A percentile compares a stretch with the other conserved stretches of the same genome.
Conservation (phyloP, 306 rosid species). For the Alnus glutinosa region DNA sequence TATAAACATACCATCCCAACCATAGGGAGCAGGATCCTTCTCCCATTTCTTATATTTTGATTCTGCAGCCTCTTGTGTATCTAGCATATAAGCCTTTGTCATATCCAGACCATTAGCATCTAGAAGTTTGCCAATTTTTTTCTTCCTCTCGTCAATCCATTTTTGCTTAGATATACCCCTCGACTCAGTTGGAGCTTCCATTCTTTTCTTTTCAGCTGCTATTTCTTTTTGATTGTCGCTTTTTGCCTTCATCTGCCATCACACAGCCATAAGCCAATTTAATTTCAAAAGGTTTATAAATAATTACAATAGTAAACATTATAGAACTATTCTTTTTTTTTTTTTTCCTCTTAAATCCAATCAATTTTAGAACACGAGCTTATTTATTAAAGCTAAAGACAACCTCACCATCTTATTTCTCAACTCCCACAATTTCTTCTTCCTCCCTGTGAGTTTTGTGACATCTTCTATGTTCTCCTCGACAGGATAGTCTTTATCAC, state of each 20-base stretch:
- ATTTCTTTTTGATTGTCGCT: constrained; percentile 89
- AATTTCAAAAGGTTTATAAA: background rate
- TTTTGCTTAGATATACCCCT: constrained; percentile 95
- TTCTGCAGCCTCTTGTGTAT: constrained; percentile 88
- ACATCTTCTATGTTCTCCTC: constrained; percentile 37
- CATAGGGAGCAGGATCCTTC: constrained; percentile 92
- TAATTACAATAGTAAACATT: constrained; percentile 3
- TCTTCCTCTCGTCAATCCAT: constrained; percentile 97
- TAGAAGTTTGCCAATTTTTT: constrained; percentile 82
- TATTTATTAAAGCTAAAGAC: constrained; percentile 1
- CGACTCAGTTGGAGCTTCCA: constrained; percentile 89
- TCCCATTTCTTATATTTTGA: constrained; percentile 95
- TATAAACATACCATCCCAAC: constrained; percentile 85
- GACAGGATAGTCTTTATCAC: constrained; percentile 48
- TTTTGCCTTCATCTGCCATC: constrained; percentile 74
- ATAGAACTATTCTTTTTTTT: background rate
- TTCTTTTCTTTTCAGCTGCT: constrained; percentile 88
- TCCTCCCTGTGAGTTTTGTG: constrained; percentile 62
- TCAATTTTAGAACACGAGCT: background rate
- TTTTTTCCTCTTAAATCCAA: background rate
- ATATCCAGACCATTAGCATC: constrained; percentile 96
- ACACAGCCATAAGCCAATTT: background rate
- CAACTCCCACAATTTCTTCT: constrained; percentile 81
- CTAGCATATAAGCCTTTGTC: constrained; percentile 87
- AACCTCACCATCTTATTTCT: constrained; percentile 78